These are phyloP conservation scores for Yamadazyma trypodendri DNA, from an alignment of 1,139 yeast genomes.

Conservation along the genomic window DNA sequence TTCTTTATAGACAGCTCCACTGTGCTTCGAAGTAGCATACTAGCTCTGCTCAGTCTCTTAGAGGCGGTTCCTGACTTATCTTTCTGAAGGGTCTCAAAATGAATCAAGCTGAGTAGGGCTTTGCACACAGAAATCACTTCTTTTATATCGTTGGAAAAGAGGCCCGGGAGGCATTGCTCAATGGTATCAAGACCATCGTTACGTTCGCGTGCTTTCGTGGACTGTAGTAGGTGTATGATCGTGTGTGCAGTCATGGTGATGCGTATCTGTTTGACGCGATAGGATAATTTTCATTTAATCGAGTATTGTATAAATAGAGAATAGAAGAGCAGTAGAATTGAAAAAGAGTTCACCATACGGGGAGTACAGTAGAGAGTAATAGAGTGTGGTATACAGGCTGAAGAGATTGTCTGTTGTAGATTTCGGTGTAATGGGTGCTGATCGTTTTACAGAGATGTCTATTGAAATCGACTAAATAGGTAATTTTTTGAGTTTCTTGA, in stretches of 20 bases:
- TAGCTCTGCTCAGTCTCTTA: constrained; percentile 8
- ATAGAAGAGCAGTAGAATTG: too few species aligned
- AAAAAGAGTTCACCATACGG: too few species aligned
- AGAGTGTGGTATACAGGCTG: too few species aligned
- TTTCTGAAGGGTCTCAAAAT: constrained; percentile 9
- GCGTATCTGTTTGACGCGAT: background rate
- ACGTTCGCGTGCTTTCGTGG: constrained; percentile 13
- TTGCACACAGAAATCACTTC: constrained; percentile 11
- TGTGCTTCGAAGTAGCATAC: constrained; percentile 9
- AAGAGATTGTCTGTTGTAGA: too few species aligned
- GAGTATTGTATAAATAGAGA: background rate
- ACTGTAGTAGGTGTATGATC: constrained; percentile 4
- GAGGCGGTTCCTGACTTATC: constrained; percentile 8
- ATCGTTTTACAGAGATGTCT: background rate
- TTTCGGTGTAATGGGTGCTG: too few species aligned
- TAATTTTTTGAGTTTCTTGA: constrained; percentile 6
- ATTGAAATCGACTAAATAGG: constrained; percentile 10
- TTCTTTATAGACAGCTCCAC: constrained; percentile 9
- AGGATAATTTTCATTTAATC: background rate
- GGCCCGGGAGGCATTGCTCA: constrained; percentile 7
- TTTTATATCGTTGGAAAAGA: constrained; percentile 9
- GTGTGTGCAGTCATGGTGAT: constrained; percentile 2
- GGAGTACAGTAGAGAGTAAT: too few species aligned
- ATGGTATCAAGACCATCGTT: constrained; percentile 14
- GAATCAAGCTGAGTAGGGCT: constrained; percentile 10